phyloP scores from a whole-genome alignment of 1,139 yeast genomes.

The Dujonia santamariae region DNA sequence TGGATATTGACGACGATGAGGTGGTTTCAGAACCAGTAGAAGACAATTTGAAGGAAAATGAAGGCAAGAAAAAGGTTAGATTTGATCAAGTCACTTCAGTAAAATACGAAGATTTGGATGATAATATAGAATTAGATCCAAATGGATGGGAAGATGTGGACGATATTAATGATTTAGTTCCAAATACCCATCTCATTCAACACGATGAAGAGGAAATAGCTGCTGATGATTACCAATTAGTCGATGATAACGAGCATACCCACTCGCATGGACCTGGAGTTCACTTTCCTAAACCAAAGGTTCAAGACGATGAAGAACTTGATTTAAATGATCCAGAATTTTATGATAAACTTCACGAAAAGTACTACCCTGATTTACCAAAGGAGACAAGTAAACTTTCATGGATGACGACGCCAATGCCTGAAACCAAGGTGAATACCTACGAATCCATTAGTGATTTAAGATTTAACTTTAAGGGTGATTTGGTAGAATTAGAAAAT shows the following conservation, averaged over 20 bases:
- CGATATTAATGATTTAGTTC: slow-evolving; percentile 27
- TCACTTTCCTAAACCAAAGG: slow-evolving; percentile 61
- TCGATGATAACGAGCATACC: slow-evolving; percentile 22
- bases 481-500: slow-evolving; percentile 49
- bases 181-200: slow-evolving; percentile 14
- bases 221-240: slow-evolving; percentile 44
- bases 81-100: slow-evolving; percentile 42
- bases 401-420: slow-evolving; percentile 80
- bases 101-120: slow-evolving; percentile 33
- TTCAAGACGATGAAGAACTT: slow-evolving; percentile 27
- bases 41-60: slow-evolving; percentile 5
- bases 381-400: slow-evolving; percentile 76
- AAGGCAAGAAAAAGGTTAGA: slow-evolving; percentile 27
- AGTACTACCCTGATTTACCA: slow-evolving; percentile 87
- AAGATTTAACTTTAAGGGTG: slow-evolving; percentile 86
- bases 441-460: slow-evolving; percentile 67
- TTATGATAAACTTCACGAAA: slow-evolving; percentile 72
- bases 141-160: slow-evolving; percentile 44
- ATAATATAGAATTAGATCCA: slow-evolving; percentile 26
- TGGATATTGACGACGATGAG: slow-evolving; percentile 12
- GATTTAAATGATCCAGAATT: slow-evolving; percentile 76
- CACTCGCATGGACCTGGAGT: slow-evolving; percentile 22
- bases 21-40: slow-evolving; percentile 2
- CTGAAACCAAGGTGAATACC: slow-evolving; percentile 40
- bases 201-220: slow-evolving; percentile 27